phyloP scores from a whole-genome alignment of 2,329 filamentous ascomycete species.

The Aspergillus sp. region DNA sequence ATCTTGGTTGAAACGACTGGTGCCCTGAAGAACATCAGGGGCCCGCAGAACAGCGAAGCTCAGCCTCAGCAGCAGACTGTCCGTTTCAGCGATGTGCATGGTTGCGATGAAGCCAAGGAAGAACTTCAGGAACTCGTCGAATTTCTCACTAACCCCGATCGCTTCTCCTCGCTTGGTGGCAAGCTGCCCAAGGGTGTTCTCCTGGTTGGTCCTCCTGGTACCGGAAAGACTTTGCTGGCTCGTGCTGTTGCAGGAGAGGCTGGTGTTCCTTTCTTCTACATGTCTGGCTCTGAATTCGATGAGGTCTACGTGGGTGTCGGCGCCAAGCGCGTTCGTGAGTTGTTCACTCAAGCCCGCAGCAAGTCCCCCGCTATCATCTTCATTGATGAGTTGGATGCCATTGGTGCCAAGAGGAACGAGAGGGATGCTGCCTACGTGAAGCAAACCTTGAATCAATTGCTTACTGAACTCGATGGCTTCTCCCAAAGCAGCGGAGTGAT shows the following conservation, averaged over 20 bases:
- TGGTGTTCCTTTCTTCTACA: conserved; percentile 98
- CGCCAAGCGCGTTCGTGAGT: conserved; percentile 90
- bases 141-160: conserved; percentile 89
- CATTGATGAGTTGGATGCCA: conserved; percentile 91
- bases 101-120: conserved; percentile 97
- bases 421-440: conserved; percentile 93
- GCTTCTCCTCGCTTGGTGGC: conserved; percentile 89
- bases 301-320: conserved; percentile 98
- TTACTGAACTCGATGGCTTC: conserved; percentile 96
- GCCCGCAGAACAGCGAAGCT: conserved; percentile 74
- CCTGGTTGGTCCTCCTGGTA: conserved; percentile 91
- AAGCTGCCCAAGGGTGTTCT: conserved; percentile 97
- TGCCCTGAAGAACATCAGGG: conserved; percentile 74
- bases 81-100: conserved; percentile 90
- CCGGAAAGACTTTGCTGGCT: conserved; percentile 93
- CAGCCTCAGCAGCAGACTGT: conserved; percentile 91
- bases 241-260: conserved; percentile 95
- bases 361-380: conserved; percentile 94
- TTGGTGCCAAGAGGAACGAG: conserved; percentile 90
- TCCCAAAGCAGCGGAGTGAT: conserved; percentile 93
- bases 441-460: conserved; percentile 93
- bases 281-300: conserved; percentile 98
- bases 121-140: conserved; percentile 96
- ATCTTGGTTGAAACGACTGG: conserved; percentile 81
- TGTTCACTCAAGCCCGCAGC: conserved; percentile 78